These are phyloP conservation scores for Backusella morwellensis DNA, from an alignment of 192 early-diverging fungal genomes.

Conservation along the genomic window DNA sequence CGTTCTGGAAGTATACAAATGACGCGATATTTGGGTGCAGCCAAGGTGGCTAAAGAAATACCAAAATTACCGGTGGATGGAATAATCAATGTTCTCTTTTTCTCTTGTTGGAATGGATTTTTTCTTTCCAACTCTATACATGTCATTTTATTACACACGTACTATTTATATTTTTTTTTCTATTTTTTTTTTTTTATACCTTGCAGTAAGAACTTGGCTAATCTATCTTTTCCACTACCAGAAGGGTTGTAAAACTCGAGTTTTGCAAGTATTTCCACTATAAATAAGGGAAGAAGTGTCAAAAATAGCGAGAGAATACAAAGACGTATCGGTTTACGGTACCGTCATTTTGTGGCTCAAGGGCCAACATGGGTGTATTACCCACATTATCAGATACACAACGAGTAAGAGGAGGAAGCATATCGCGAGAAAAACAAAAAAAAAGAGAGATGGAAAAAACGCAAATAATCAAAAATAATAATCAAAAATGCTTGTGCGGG, in stretches of 20 bases:
- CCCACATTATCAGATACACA: constrained; percentile 29
- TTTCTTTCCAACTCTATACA: not conserved
- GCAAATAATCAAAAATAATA: not conserved
- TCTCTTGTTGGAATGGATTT: constrained; percentile 4
- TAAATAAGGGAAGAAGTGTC: not conserved
- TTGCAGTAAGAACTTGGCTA: constrained; percentile 54
- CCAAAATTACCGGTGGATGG: constrained; percentile 73
- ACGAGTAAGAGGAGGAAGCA: constrained; percentile 22
- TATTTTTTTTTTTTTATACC: not conserved
- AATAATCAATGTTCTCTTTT: constrained; percentile 54
- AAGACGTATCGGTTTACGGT: not conserved
- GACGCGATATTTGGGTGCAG: constrained; percentile 43
- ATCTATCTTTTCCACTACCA: constrained; percentile 73
- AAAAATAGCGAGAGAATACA: not conserved
- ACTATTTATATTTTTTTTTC: not conserved
- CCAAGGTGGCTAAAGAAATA: constrained; percentile 62
- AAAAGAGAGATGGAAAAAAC: not conserved
- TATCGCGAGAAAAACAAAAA: not conserved
- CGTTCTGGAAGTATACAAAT: constrained; percentile 68
- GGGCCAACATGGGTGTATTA: constrained; percentile 29
- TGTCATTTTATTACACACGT: not conserved
- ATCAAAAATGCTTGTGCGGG: not conserved
- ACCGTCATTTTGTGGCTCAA: constrained; percentile 20
- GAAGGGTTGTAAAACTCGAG: constrained; percentile 71
- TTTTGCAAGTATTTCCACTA: constrained; percentile 68